Conservation (phyloP, 148 eudicot species). For the Euryodendron excelsum region DNA sequence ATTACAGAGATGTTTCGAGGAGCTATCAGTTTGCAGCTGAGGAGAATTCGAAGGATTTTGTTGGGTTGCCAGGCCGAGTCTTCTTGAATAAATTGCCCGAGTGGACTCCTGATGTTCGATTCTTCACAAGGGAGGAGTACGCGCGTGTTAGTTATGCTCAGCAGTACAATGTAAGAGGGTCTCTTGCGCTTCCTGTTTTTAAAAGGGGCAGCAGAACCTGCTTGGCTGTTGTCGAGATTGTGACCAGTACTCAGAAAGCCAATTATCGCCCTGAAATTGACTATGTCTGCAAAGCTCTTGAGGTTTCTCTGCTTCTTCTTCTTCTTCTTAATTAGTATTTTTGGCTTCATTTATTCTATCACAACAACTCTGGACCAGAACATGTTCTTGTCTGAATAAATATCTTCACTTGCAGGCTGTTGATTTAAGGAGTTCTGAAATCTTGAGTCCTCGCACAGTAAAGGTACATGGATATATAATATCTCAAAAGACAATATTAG, state of each 20-base stretch:
- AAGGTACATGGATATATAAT: constrained; percentile 42
- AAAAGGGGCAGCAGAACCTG: constrained; percentile 58
- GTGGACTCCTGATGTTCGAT: constrained; percentile 75
- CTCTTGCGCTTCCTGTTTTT: constrained; percentile 74
- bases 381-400: constrained; percentile 9
- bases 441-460: constrained; percentile 31
- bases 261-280: constrained; percentile 64
- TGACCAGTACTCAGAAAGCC: constrained; percentile 53
- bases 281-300: constrained; percentile 67
- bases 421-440: constrained; percentile 65
- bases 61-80: constrained; percentile 71
- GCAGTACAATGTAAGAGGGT: constrained; percentile 53
- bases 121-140: constrained; percentile 52
- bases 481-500: background rate
- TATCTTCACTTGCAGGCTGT: constrained; percentile 54
- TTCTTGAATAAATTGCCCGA: constrained; percentile 63
- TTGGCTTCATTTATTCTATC: too few species aligned
- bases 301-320: constrained; percentile 42
- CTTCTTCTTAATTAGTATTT: too few species aligned
- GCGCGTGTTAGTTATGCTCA: constrained; percentile 50
- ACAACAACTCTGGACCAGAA: too few species aligned
- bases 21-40: constrained; percentile 59
- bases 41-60: constrained; percentile 45
- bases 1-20: constrained; percentile 39
- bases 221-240: constrained; percentile 74